A percentile compares a stretch with the other conserved stretches of the same genome.
These are phyloP conservation scores for Stagonosporopsis tanaceti DNA, from an alignment of 2,329 filamentous ascomycete genomes.

Conservation along the genomic window DNA sequence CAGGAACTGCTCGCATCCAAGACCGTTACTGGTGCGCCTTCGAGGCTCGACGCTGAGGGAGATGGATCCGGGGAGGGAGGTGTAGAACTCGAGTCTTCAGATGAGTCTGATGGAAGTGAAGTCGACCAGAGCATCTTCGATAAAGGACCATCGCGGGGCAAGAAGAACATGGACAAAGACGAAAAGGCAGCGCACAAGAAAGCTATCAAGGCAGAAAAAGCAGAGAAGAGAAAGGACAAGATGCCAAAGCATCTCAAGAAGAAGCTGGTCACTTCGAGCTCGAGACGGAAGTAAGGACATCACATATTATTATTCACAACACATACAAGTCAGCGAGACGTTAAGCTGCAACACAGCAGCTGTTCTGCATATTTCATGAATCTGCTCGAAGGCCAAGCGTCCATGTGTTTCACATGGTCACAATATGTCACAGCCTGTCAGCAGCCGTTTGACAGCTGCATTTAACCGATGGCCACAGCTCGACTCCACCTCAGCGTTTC, in stretches of 20 bases:
- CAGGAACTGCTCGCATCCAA: slow-evolving; percentile 81
- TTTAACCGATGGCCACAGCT: not conserved
- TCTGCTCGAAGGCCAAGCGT: not conserved
- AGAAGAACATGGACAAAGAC: slow-evolving; percentile 86
- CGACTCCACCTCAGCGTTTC: slow-evolving; percentile 1
- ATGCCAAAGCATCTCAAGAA: slow-evolving; percentile 98
- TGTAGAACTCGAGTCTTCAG: slow-evolving; percentile 23
- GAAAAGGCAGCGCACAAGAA: slow-evolving; percentile 88
- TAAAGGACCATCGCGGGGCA: slow-evolving; percentile 45
- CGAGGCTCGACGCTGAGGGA: not conserved
- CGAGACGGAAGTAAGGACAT: slow-evolving; percentile 64
- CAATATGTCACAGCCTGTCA: not conserved
- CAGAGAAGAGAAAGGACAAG: slow-evolving; percentile 91
- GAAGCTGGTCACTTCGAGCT: slow-evolving; percentile 72
- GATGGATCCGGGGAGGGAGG: slow-evolving; percentile 3
- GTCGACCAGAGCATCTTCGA: slow-evolving; percentile 46
- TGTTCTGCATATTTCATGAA: not conserved
- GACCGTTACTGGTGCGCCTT: slow-evolving; percentile 54
- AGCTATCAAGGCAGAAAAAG: slow-evolving; percentile 92
- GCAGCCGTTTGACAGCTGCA: not conserved
- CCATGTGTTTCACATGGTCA: not conserved
- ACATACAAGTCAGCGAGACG: not conserved
- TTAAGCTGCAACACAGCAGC: not conserved
- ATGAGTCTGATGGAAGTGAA: slow-evolving; percentile 33
- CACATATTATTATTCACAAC: not conserved